Conservation (phyloP, 345 rosid species). For the Brassica rapa region DNA sequence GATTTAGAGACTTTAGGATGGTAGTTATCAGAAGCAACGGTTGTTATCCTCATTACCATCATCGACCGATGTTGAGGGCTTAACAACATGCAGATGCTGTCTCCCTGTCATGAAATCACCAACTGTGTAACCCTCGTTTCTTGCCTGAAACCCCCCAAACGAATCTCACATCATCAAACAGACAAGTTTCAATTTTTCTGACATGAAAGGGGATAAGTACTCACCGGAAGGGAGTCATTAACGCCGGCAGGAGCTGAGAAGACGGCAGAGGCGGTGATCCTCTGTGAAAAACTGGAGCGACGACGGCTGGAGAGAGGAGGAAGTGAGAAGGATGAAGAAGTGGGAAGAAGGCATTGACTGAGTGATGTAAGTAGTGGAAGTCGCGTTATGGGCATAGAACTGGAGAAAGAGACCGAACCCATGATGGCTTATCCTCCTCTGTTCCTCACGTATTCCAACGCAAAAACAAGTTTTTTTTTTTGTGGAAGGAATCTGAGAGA, state of each 20-base stretch:
- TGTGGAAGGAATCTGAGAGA: neutral
- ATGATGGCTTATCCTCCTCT: slow-evolving; percentile 39
- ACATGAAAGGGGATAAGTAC: slow-evolving; percentile 18
- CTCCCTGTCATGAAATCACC: slow-evolving; percentile 91
- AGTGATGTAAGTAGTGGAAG: slow-evolving; percentile 36
- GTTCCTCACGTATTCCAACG: slow-evolving; percentile 15
- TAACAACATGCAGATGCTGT: slow-evolving; percentile 65
- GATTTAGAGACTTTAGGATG: neutral
- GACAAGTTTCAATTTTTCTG: slow-evolving; percentile 5
- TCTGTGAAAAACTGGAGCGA: slow-evolving; percentile 32
- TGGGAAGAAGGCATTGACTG: slow-evolving; percentile 13
- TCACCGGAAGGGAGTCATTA: slow-evolving; percentile 57
- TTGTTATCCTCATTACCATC: slow-evolving; percentile 57
- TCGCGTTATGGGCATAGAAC: slow-evolving; percentile 41
- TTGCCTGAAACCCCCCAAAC: slow-evolving; percentile 45
- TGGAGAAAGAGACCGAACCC: slow-evolving; percentile 41
- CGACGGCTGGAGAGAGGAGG: slow-evolving; percentile 33
- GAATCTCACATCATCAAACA: slow-evolving; percentile 3
- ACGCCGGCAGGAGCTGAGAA: slow-evolving; percentile 43
- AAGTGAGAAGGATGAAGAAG: slow-evolving; percentile 23
- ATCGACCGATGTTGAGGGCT: slow-evolving; percentile 74
- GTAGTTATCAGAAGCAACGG: neutral
- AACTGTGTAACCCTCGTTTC: slow-evolving; percentile 64
- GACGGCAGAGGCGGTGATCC: slow-evolving; percentile 16
- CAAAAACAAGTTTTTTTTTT: neutral